Percentiles rank a stretch among this genome's conserved stretches.
Evolutionary conservation across 2,329 filamentous ascomycete species (phyloP).

Genomic region (Graphilbum sp.): DNA sequence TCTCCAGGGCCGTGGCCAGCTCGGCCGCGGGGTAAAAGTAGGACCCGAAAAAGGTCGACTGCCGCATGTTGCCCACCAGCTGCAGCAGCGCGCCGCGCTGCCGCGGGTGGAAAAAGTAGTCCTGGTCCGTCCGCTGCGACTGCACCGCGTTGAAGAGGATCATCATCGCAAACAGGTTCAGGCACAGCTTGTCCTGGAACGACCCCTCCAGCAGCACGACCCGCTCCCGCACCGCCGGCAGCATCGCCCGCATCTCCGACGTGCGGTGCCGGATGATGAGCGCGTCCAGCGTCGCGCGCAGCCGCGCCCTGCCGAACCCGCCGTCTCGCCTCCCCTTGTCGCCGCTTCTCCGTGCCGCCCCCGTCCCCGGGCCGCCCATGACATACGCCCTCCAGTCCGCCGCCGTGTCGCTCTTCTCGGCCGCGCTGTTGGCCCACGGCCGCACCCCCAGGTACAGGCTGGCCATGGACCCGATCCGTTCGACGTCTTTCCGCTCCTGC

Average conservation of each 20-base stretch:
- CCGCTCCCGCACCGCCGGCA: conserved; percentile 59
- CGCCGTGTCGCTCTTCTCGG: conserved; percentile 34
- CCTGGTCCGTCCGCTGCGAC: conserved; percentile 65
- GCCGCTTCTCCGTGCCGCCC: too few relatives aligned
- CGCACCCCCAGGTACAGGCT: conserved; percentile 57
- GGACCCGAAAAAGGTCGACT: conserved; percentile 73
- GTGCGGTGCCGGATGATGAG: conserved; percentile 68
- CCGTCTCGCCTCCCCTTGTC: too few relatives aligned
- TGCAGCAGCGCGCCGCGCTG: conserved; percentile 51
- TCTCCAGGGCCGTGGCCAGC: conserved; percentile 46
- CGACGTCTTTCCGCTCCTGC: conserved; percentile 45
- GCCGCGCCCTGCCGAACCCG: conserved; percentile 41
- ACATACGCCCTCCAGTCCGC: conserved; percentile 63
- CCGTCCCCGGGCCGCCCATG: too few relatives aligned
- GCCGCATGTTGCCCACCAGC: conserved; percentile 62
- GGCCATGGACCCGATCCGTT: conserved; percentile 49
- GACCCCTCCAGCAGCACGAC: conserved; percentile 63
- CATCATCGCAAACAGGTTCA: conserved; percentile 74
- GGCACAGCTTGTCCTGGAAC: conserved; percentile 65
- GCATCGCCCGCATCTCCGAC: conserved; percentile 48
- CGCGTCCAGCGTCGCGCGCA: conserved; percentile 55
- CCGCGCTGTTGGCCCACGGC: conserved; percentile 55
- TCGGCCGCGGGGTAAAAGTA: conserved; percentile 54
- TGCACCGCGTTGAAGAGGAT: conserved; percentile 78
- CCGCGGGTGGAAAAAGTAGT: conserved; percentile 75